A percentile compares a stretch with the other conserved stretches of the same genome.
Conservation (phyloP, 2,329 filamentous ascomycete genomes). For the Ceratocystis cacaofunesta region DNA sequence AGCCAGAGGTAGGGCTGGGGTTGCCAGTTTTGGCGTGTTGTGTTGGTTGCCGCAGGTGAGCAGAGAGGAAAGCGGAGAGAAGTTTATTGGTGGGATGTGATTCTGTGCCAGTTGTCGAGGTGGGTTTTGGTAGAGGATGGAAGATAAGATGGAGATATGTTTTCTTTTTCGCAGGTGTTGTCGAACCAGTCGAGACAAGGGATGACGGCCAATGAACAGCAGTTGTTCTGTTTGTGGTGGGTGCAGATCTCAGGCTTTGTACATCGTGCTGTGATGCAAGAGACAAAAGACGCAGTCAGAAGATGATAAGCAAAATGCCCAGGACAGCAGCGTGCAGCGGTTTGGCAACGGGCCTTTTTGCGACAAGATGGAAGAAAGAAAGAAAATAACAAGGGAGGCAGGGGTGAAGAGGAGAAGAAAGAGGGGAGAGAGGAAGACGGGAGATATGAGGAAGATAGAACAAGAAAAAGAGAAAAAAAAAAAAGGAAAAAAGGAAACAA, state of each 20-base stretch:
- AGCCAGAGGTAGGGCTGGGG: neutral
- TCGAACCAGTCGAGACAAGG: conserved; percentile 1
- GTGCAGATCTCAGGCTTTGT: neutral
- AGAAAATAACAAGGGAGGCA: neutral
- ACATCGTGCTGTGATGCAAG: neutral
- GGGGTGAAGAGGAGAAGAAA: neutral
- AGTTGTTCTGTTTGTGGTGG: neutral
- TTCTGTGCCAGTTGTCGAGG: neutral
- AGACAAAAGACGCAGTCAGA: neutral
- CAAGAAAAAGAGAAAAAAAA: neutral
- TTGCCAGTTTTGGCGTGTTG: too few species aligned
- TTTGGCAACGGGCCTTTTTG: neutral
- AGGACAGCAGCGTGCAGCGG: neutral
- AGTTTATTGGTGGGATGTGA: neutral
- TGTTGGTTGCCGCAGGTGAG: neutral
- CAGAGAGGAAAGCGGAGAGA: neutral
- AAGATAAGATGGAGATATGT: neutral
- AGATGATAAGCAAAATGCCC: neutral
- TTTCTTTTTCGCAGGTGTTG: neutral
- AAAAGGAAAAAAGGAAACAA: neutral
- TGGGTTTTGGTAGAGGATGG: neutral
- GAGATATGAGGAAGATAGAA: neutral
- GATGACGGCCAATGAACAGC: neutral
- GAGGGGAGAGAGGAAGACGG: neutral
- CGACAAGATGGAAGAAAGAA: neutral